phyloP scores from a whole-genome alignment of 176 grass and related monocot species.

The Lolium rigidum region DNA sequence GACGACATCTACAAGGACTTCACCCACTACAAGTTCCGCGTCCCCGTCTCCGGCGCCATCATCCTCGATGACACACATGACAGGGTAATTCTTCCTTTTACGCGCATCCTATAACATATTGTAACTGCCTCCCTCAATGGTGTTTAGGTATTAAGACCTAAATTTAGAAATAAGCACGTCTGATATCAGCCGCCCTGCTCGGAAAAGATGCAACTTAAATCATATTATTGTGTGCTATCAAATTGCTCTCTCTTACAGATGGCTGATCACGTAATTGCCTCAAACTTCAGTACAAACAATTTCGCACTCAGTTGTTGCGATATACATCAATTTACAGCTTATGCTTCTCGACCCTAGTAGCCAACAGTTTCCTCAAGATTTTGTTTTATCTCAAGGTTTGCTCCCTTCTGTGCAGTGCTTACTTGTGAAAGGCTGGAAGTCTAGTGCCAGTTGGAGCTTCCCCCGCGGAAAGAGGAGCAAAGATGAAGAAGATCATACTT shows the following conservation, averaged over 20 bases:
- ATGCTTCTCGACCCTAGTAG: background rate
- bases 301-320: background rate
- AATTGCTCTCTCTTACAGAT: background rate
- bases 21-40: constrained; percentile 88
- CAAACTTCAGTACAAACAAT: background rate
- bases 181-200: background rate
- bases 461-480: constrained; percentile 97
- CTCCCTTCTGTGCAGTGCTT: constrained; percentile 68
- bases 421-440: constrained; percentile 97
- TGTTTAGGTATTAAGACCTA: background rate
- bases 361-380: background rate
- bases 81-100: constrained; percentile 48
- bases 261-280: background rate
- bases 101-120: background rate
- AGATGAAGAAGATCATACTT: constrained; percentile 93
- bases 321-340: background rate
- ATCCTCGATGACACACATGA: constrained; percentile 93
- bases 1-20: constrained; percentile 98
- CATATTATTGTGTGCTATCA: background rate
- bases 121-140: background rate
- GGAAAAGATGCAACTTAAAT: background rate
- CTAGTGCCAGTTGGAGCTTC: constrained; percentile 95
- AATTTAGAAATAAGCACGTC: background rate
- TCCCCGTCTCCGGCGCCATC: constrained; percentile 89
- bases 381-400: background rate